phyloP scores from a whole-genome alignment of 768 basidiomycete species.

The Leccinum rimulosum region DNA sequence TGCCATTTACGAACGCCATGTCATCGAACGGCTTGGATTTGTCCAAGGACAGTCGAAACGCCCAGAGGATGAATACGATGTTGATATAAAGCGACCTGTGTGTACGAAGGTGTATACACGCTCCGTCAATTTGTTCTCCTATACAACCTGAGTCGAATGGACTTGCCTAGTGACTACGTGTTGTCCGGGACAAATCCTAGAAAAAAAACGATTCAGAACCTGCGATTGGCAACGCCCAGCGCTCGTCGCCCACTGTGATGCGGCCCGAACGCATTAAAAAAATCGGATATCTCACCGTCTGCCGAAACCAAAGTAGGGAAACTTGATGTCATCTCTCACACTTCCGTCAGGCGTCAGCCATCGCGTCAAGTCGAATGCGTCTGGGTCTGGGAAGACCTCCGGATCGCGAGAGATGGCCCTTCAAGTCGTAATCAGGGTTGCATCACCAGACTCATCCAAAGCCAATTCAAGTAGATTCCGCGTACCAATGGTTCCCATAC shows the following conservation, averaged over 20 bases:
- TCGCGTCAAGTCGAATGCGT: slow-evolving; percentile 36
- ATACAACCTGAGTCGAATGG: neutral
- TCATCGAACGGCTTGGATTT: slow-evolving; percentile 51
- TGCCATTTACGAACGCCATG: slow-evolving; percentile 43
- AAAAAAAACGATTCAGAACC: neutral
- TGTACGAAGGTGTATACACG: neutral
- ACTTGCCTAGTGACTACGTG: slow-evolving; percentile 44
- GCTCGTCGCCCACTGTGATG: neutral
- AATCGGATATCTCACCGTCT: slow-evolving; percentile 23
- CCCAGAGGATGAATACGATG: slow-evolving; percentile 56
- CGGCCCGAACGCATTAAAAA: neutral
- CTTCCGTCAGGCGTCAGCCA: slow-evolving; percentile 21
- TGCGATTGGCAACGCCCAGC: neutral
- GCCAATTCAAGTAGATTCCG: neutral
- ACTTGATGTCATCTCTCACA: slow-evolving; percentile 45
- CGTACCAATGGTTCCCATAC: slow-evolving; percentile 19
- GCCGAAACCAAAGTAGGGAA: slow-evolving; percentile 54
- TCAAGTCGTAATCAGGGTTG: neutral
- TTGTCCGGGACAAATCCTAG: slow-evolving; percentile 60
- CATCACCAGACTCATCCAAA: neutral
- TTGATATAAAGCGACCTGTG: slow-evolving; percentile 58
- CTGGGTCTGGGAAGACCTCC: slow-evolving; percentile 36
- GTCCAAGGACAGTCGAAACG: slow-evolving; percentile 50
- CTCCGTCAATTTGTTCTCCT: neutral
- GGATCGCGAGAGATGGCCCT: slow-evolving; percentile 38